Evolutionary conservation across 2,329 filamentous ascomycete genomes (phyloP).

Genomic region (Exutisphaerella laricina): DNA sequence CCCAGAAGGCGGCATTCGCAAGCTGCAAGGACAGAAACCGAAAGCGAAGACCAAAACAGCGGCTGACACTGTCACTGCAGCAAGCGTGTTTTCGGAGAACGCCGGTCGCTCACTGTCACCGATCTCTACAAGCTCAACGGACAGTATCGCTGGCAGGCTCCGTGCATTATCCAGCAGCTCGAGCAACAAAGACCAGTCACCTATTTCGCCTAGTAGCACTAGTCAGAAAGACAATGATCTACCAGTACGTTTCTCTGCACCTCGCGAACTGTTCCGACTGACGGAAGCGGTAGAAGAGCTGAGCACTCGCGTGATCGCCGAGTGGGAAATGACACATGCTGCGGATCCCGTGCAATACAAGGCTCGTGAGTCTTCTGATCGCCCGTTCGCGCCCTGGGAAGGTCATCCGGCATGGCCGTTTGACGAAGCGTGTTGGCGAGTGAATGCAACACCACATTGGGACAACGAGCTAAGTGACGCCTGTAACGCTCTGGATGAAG

Average conservation of each 20-base stretch:
- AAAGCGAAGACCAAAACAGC: conserved; percentile 18
- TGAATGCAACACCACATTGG: conserved; percentile 37
- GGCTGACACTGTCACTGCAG: conserved; percentile 13
- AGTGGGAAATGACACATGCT: conserved; percentile 54
- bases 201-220: conserved; percentile 5
- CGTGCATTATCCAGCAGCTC: conserved; percentile 3
- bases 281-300: conserved; percentile 70
- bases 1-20: conserved; percentile 71
- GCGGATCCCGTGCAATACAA: conserved; percentile 14
- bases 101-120: background rate
- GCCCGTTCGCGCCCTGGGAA: conserved; percentile 47
- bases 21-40: conserved; percentile 55
- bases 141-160: conserved; percentile 3
- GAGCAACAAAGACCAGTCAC: conserved; percentile 5
- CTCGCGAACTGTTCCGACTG: conserved; percentile 81
- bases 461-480: conserved; percentile 41
- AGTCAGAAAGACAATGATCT: conserved; percentile 21
- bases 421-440: conserved; percentile 45
- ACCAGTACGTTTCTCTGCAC: conserved; percentile 70
- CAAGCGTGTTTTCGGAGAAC: conserved; percentile 10
- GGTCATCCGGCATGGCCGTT: conserved; percentile 57
- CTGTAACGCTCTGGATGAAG: conserved; percentile 67
- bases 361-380: conserved; percentile 5
- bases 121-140: conserved; percentile 5
- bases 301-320: conserved; percentile 53